Evolutionary conservation across 345 rosid species (phyloP).

Genomic region (Eucalyptus sp.): DNA sequence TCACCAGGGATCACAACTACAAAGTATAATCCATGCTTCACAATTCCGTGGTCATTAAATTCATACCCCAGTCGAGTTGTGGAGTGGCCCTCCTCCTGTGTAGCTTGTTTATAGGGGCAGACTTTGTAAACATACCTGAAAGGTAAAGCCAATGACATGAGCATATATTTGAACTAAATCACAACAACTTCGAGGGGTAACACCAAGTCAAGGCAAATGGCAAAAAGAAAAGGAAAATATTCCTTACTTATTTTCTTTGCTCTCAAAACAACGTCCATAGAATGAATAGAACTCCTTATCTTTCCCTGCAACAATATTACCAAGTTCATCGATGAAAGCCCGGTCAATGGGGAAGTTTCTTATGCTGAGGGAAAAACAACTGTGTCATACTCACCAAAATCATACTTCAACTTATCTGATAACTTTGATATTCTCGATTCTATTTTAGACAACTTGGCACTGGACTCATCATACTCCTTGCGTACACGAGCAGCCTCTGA

Average conservation of each 20-base stretch:
- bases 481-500: slow-evolving; percentile 72
- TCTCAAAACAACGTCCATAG: slow-evolving; percentile 76
- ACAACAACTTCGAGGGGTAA: neutral
- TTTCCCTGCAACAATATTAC: slow-evolving; percentile 36
- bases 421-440: slow-evolving; percentile 78
- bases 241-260: slow-evolving; percentile 80
- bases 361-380: neutral
- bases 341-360: neutral
- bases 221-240: neutral
- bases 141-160: neutral
- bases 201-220: neutral
- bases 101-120: slow-evolving; percentile 78
- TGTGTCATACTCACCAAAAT: slow-evolving; percentile 55
- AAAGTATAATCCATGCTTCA: neutral
- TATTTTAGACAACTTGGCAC: slow-evolving; percentile 61
- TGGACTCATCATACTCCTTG: slow-evolving; percentile 81
- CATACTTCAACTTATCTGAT: slow-evolving; percentile 65
- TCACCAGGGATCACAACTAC: neutral
- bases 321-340: neutral
- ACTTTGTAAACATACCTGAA: slow-evolving; percentile 92
- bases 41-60: neutral
- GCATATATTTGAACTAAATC: neutral
- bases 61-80: slow-evolving; percentile 72
- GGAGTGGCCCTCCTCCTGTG: slow-evolving; percentile 76
- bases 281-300: slow-evolving; percentile 94